Evolutionary conservation across 257 asterid species (phyloP).

Genomic region (Buddleja alternifolia): DNA sequence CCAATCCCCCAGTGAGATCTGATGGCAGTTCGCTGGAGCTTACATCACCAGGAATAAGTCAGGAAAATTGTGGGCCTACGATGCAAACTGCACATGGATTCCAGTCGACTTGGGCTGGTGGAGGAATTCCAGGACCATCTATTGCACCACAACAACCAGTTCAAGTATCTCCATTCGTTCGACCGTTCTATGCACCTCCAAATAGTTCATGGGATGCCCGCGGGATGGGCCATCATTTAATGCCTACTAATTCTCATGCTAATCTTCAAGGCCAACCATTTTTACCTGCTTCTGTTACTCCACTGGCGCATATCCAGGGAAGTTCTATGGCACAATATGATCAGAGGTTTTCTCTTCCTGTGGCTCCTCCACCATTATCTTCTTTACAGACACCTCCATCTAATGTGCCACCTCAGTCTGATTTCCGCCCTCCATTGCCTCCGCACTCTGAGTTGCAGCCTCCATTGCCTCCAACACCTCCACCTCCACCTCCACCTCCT

Average conservation of each 20-base stretch:
- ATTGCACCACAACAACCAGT: constrained; percentile 59
- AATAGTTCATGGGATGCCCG: constrained; percentile 73
- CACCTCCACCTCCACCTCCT: constrained; percentile 63
- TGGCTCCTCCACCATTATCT: constrained; percentile 62
- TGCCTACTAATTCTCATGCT: constrained; percentile 50
- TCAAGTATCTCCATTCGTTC: constrained; percentile 54
- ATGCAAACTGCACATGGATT: constrained; percentile 52
- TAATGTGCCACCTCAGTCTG: constrained; percentile 51
- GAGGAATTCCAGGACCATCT: constrained; percentile 56
- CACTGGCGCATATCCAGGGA: constrained; percentile 62
- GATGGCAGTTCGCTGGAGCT: constrained; percentile 60
- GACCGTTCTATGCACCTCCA: constrained; percentile 70
- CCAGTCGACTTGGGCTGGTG: constrained; percentile 66
- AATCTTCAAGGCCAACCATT: constrained; percentile 70
- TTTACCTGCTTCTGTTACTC: constrained; percentile 82
- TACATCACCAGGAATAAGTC: constrained; percentile 70
- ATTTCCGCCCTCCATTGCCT: constrained; percentile 56
- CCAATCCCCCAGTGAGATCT: constrained; percentile 46
- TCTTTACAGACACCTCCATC: constrained; percentile 57
- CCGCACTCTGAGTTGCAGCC: constrained; percentile 44
- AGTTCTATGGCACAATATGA: constrained; percentile 62
- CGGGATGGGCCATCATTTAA: constrained; percentile 51
- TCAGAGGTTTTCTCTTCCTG: constrained; percentile 62
- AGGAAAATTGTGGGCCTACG: constrained; percentile 58
- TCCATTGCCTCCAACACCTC: constrained; percentile 59